These are phyloP conservation scores for Striga asiatica DNA, from an alignment of 257 asterid species.

Conservation along the genomic window DNA sequence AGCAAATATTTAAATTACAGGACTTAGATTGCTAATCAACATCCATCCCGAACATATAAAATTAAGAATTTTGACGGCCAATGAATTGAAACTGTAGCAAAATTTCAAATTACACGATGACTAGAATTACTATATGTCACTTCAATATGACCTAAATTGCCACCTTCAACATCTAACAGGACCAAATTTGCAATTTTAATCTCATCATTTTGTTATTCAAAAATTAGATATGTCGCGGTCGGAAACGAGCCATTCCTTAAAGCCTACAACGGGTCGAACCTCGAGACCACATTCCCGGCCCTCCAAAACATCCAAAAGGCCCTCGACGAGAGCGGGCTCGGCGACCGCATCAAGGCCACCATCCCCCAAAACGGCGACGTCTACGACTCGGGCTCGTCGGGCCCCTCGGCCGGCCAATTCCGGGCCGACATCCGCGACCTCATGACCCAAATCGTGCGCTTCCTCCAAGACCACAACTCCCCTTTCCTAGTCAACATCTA, in stretches of 20 bases:
- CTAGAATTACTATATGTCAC: too few species aligned
- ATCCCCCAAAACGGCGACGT: conserved; percentile 85
- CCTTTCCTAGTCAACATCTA: conserved; percentile 62
- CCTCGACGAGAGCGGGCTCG: conserved; percentile 48
- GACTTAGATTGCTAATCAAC: too few species aligned
- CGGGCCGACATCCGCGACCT: conserved; percentile 30
- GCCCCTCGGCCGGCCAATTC: conserved; percentile 56
- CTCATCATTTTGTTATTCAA: too few species aligned
- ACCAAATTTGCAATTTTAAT: too few species aligned
- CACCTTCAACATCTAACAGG: too few species aligned
- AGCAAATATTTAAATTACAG: too few species aligned
- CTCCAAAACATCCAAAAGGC: conserved; percentile 64
- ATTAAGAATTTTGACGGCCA: too few species aligned
- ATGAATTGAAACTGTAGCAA: too few species aligned
- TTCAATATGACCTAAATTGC: too few species aligned
- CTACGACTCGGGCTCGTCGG: conserved; percentile 34
- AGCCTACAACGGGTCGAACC: conserved; percentile 47
- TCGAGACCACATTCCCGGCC: conserved; percentile 43
- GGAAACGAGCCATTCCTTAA: conserved; percentile 82
- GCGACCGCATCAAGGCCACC: conserved; percentile 61
- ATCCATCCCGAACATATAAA: too few species aligned
- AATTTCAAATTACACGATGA: too few species aligned
- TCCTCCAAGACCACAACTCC: conserved; percentile 29
- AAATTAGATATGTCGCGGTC: conserved; percentile 74
- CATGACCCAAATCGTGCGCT: conserved; percentile 29